Evolutionary conservation across 495 filamentous ascomycete species (phyloP), one percentile per base, ranked within the genome.

Genomic region (Aspergillus leporis): DNA sequence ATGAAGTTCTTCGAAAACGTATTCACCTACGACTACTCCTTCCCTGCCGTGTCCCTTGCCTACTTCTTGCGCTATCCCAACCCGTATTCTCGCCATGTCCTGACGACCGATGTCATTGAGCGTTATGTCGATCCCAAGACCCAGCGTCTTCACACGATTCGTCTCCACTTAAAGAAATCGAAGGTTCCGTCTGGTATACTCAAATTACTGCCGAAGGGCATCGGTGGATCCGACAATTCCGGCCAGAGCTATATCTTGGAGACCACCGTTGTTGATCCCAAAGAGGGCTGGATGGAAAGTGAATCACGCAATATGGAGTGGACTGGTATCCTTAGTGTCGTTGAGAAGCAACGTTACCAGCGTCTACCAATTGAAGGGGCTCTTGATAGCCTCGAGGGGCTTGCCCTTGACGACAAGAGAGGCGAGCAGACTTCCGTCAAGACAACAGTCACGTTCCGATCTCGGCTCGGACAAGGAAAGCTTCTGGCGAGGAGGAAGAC

Each of bases 51-150:
- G 41, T 93, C 92, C 9, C 88, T 99, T 61, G 94, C 94, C 76
- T 99, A 97, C 83, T 98, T 97, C 81, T 90, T 99, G 52, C 93
- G 94, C 40, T 99, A 99, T 74, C 95, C 94, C 16, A 99, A 99
- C 72, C 94, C 94, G 12, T 97, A 97, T 75, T 88, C 90, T 59
- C 90, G 83, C 63, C 94, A 99, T 81, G 94, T 99, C 58, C 84
- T 97, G 61, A 95, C 90, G 40, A 96, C 93, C 73, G 94, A 99
- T 78, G 94, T 94, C 68, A 93, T 99, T 73, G 85, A 88, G 34
- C 90, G 90, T 47, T 82, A 86, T 66, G 84, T 96, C 76, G 93
- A 98, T 69, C 85, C 89, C 3, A 67, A 64, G 18, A 93, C 90
- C 1, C 87, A 92, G 48, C 89, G 87, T 30, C 85, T 99, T 8